Evolutionary conservation across 2,329 filamentous ascomycete genomes (phyloP), one percentile per base, ranked within the genome.

Genomic region (Aureobasidium sp.): DNA sequence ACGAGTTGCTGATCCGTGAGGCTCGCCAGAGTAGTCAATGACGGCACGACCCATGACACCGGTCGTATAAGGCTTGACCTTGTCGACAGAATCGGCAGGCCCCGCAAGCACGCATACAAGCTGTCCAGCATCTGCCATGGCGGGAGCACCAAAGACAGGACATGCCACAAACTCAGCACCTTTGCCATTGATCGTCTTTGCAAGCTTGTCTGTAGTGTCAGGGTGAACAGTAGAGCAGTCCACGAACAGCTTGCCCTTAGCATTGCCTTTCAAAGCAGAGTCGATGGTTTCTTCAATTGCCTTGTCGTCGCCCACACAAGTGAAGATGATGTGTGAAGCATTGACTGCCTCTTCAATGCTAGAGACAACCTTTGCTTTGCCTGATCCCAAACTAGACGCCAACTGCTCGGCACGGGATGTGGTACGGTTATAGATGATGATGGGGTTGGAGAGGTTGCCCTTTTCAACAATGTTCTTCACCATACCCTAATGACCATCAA

Each of bases 161-260:
- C 79, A 81, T 1, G 87, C 86, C 16, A 95, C 80, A 63, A 95
- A 94, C 34, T 83, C 75, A 2, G 79, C 88, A 5, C 86, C 86
- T 21, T 76, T 75, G 1, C 66, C 74, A 11, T 73, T 72, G 56
- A 85, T 72, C 22, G 69, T 73, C 60, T 80, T 74, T 22, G 83
- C 83, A 3, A 88, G 69, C 22, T 74, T 75, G 56, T 87, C 79
- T 1, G 86, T 87, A 3, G 86, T 89, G 53, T 90, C 85, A 0
- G 90, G 90, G 67, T 93, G 86, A 30, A 95, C 80, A 22, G 90
- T 95, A 3, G 88, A 93, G 75, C 86, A 90, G 65, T 95, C 90
- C 27, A 95, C 79, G 60, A 95, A 84, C 14, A 93, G 73, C 71
- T 95, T 95, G 57, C 81, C 83, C 24, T 75, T 75, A 54, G 81